Conservation (phyloP, 2,329 filamentous ascomycete species). For the Ophiostoma sp. region DNA sequence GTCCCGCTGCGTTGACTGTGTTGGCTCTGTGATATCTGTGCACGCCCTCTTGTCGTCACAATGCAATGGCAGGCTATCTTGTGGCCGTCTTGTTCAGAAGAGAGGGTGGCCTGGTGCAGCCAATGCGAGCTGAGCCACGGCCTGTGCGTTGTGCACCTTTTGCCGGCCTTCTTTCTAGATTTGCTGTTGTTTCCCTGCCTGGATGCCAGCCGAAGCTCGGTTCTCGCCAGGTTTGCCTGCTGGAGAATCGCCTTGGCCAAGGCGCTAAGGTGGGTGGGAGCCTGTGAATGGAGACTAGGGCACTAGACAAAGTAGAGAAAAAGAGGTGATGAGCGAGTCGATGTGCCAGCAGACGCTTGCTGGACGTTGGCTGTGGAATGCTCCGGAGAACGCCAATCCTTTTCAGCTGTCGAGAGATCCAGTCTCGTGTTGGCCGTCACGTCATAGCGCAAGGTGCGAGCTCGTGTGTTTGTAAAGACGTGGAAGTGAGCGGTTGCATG, state of each 20-base stretch:
- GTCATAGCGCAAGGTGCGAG: neutral
- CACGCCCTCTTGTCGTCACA: neutral
- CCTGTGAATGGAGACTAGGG: conserved; percentile 5
- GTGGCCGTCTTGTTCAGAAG: neutral
- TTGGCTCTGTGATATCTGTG: conserved; percentile 5
- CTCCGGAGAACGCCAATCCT: neutral
- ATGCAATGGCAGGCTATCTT: neutral
- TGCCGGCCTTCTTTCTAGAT: neutral
- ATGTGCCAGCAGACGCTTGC: neutral
- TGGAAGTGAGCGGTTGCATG: neutral
- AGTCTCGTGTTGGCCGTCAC: neutral
- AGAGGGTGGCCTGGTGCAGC: neutral
- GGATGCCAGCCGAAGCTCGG: neutral
- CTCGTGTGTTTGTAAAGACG: neutral
- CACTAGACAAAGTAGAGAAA: neutral
- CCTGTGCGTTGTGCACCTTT: neutral
- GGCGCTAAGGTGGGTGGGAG: conserved; percentile 13
- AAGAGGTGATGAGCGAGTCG: neutral
- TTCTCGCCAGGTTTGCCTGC: neutral
- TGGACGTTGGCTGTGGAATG: neutral
- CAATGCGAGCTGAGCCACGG: conserved; percentile 7
- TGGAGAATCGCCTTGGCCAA: conserved; percentile 18
- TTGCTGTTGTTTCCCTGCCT: neutral
- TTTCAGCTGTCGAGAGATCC: neutral
- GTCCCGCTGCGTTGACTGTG: neutral